These are phyloP conservation scores for Starmerella gropengiesseri DNA, from an alignment of 805 yeast species.

Conservation along the genomic window DNA sequence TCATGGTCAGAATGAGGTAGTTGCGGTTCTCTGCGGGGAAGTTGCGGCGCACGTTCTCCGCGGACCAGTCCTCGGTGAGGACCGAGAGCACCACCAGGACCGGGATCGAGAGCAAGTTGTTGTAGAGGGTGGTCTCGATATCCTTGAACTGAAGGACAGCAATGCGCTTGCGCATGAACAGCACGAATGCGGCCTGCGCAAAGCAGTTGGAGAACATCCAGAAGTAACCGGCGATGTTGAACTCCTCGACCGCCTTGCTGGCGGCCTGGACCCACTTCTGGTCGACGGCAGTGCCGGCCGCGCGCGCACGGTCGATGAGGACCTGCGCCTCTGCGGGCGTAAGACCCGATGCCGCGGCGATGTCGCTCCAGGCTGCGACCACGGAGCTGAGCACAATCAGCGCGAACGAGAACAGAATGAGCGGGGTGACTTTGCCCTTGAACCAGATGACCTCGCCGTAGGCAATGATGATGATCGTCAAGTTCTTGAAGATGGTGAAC, in stretches of 20 bases:
- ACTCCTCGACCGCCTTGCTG: neutral
- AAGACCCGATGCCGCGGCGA: conserved; percentile 26
- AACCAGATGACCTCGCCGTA: conserved; percentile 98
- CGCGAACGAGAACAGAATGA: conserved; percentile 80
- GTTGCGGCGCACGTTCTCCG: conserved; percentile 60
- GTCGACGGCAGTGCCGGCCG: conserved; percentile 24
- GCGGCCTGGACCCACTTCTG: neutral
- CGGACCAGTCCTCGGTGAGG: conserved; percentile 84
- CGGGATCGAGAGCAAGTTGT: conserved; percentile 88
- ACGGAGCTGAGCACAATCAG: conserved; percentile 94
- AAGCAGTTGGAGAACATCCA: conserved; percentile 97
- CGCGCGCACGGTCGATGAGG: conserved; percentile 23
- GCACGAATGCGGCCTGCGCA: conserved; percentile 85
- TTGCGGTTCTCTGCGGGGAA: conserved; percentile 64
- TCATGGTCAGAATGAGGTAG: conserved; percentile 68
- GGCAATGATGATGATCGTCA: conserved; percentile 92
- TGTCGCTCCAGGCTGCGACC: conserved; percentile 87
- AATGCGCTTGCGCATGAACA: conserved; percentile 94
- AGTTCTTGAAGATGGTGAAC: conserved; percentile 94
- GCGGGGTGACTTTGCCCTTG: conserved; percentile 79
- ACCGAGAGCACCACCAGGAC: conserved; percentile 68
- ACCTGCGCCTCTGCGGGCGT: conserved; percentile 14
- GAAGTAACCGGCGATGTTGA: conserved; percentile 54
- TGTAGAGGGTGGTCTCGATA: conserved; percentile 96
- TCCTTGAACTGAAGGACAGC: conserved; percentile 86